These are phyloP conservation scores for Cavenderia fasciculata DNA, from an alignment of 78 protist species.

Conservation along the genomic window DNA sequence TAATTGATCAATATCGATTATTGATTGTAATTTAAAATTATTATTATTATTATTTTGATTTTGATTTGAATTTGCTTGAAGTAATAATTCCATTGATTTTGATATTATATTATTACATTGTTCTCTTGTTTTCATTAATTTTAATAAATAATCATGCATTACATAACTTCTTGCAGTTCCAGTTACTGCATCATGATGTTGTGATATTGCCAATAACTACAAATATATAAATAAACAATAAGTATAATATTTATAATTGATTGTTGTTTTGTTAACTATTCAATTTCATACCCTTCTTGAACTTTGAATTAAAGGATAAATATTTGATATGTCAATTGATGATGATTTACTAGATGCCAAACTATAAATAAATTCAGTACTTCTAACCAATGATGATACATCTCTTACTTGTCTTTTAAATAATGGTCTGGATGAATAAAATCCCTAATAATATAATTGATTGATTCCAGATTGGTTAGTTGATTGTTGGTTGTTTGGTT, in stretches of 20 bases:
- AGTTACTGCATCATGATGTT: slow-evolving; percentile 87
- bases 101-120: slow-evolving; percentile 15
- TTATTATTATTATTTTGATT: background rate
- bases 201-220: slow-evolving; percentile 3
- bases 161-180: slow-evolving; percentile 82
- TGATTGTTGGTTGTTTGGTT: background rate
- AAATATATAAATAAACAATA: too few relatives aligned
- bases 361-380: slow-evolving; percentile 56
- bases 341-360: slow-evolving; percentile 25
- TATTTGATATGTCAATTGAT: background rate
- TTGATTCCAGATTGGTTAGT: background rate
- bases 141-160: slow-evolving; percentile 27
- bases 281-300: background rate
- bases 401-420: slow-evolving; percentile 53
- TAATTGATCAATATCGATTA: background rate
- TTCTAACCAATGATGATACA: background rate
- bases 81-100: slow-evolving; percentile 11
- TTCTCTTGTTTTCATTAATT: slow-evolving; percentile 19
- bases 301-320: background rate
- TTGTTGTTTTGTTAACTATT: background rate
- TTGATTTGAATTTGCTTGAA: slow-evolving; percentile 6
- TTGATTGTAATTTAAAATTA: background rate
- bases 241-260: background rate
- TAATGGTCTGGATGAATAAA: slow-evolving; percentile 58
- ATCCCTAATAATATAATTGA: slow-evolving; percentile 64